A percentile compares a stretch with the other conserved stretches of the same genome.
These are phyloP conservation scores for Tubosaeta brunneosetosa DNA, from an alignment of 768 basidiomycete genomes.

Conservation along the genomic window DNA sequence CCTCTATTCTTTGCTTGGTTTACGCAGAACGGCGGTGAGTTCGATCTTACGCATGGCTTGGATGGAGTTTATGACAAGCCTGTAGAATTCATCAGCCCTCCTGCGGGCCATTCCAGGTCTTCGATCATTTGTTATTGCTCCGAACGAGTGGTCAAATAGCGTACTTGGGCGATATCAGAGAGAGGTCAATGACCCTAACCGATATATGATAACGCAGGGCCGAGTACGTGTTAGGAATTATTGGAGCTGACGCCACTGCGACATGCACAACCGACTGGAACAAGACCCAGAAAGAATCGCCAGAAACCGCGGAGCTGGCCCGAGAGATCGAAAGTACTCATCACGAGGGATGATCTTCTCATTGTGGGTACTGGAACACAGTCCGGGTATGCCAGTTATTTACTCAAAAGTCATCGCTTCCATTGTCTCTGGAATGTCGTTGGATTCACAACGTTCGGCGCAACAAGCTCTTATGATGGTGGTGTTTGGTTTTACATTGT, in stretches of 20 bases:
- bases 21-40: slow-evolving; percentile 28
- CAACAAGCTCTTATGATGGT: slow-evolving; percentile 38
- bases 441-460: slow-evolving; percentile 42
- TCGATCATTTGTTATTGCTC: slow-evolving; percentile 48
- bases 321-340: slow-evolving; percentile 43
- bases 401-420: slow-evolving; percentile 37
- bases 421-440: slow-evolving; percentile 33
- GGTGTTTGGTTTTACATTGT: slow-evolving; percentile 44
- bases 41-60: neutral
- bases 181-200: slow-evolving; percentile 19
- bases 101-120: slow-evolving; percentile 46
- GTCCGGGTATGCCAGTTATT: slow-evolving; percentile 34
- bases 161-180: slow-evolving; percentile 52
- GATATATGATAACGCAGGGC: slow-evolving; percentile 29
- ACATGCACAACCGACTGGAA: slow-evolving; percentile 45
- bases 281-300: slow-evolving; percentile 42
- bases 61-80: neutral
- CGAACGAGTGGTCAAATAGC: slow-evolving; percentile 58
- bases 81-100: slow-evolving; percentile 34
- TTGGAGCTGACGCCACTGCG: slow-evolving; percentile 53
- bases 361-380: slow-evolving; percentile 17
- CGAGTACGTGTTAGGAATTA: slow-evolving; percentile 48
- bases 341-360: slow-evolving; percentile 29
- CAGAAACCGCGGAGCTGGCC: slow-evolving; percentile 35
- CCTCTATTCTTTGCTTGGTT: slow-evolving; percentile 18